Base-by-base conservation (phyloP, 176 grass and related monocot genomes). In the Aechmea fasciata region DNA sequence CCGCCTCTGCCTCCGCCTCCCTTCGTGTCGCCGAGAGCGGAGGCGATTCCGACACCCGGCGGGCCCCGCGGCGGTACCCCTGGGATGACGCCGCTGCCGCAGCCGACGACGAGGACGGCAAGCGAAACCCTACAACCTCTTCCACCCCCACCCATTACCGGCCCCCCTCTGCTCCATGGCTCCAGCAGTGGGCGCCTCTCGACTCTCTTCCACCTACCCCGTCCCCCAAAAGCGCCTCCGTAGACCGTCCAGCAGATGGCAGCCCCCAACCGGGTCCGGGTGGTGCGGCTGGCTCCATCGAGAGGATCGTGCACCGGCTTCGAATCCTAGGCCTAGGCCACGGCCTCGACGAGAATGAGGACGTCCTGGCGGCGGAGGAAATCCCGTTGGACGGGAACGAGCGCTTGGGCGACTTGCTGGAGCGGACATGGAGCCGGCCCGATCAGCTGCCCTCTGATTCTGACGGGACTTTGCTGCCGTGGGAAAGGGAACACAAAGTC, bases 261-360 rank as follows among this genome's bases (percentile, higher is more conserved):
- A 41, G 4, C 3, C 3, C 33, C 3, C 33, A 41, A 5, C 33
- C 33, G 33, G 33, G 33, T 50, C 3, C 53, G 49, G 62, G 51
- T 20, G 12, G 75, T 20, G 71, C 77, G 0, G 49, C 81, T 14
- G 85, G 80, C 26, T 85, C 89, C 82, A 90, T 97, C 64, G 89
- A 97, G 67, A 82, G 89, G 71, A 97, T 97, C 71, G 89, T 97
- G 15, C 89, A 92, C 75, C 89, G 89, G 63, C 84, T 97, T 71
- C 93, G 89, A 48, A 97, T 91, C 79, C 83, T 89, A 20, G 81
- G 81, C 20, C 79, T 97, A 20, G 81, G 81, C 25, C 79, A 92
- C 71, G 84, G 63, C 47, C 66, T 75, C 14, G 92, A 91, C 24
- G 88, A 92, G 63, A 86, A 92, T 7, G 88, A 87, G 11, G 18